A percentile compares a stretch with the other conserved stretches of the same genome.
Evolutionary conservation across 306 rosid species (phyloP).

Genomic region (Mucuna pruriens): DNA sequence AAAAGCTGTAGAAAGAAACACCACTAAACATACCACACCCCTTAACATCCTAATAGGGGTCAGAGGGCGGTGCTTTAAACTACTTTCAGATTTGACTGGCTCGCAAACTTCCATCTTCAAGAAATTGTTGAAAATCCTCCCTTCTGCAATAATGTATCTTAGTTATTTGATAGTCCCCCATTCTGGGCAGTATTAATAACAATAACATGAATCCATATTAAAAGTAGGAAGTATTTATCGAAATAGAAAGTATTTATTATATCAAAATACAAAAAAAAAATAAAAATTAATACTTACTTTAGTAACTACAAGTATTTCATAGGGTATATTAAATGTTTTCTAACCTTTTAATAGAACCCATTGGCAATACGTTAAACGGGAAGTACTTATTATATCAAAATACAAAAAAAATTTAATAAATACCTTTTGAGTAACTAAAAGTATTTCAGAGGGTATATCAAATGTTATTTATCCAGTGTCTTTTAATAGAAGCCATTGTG

Average conservation of each 20-base stretch:
- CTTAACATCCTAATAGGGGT: conserved; percentile 69
- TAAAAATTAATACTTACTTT: not conserved
- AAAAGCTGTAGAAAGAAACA: conserved; percentile 86
- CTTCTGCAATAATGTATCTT: conserved; percentile 57
- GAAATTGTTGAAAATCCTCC: conserved; percentile 49
- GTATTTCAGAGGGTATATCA: too few relatives aligned
- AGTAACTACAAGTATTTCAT: not conserved
- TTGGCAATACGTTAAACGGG: conserved; percentile 16
- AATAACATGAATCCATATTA: conserved; percentile 21
- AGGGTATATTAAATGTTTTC: not conserved
- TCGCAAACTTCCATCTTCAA: conserved; percentile 62
- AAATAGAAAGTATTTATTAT: not conserved
- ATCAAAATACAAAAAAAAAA: not conserved
- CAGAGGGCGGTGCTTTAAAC: conserved; percentile 67
- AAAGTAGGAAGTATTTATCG: not conserved
- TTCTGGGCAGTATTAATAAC: conserved; percentile 21
- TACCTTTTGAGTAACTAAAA: too few relatives aligned
- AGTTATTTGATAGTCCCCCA: conserved; percentile 38
- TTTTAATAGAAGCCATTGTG: not conserved
- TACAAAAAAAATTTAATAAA: too few relatives aligned
- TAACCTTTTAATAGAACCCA: not conserved
- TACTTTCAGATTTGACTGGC: conserved; percentile 51
- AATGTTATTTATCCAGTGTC: not conserved
- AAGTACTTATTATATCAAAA: not conserved
- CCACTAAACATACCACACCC: conserved; percentile 78